These are phyloP conservation scores for Rhizomucor miehei DNA, from an alignment of 371 early-diverging fungal genomes.

Conservation along the genomic window DNA sequence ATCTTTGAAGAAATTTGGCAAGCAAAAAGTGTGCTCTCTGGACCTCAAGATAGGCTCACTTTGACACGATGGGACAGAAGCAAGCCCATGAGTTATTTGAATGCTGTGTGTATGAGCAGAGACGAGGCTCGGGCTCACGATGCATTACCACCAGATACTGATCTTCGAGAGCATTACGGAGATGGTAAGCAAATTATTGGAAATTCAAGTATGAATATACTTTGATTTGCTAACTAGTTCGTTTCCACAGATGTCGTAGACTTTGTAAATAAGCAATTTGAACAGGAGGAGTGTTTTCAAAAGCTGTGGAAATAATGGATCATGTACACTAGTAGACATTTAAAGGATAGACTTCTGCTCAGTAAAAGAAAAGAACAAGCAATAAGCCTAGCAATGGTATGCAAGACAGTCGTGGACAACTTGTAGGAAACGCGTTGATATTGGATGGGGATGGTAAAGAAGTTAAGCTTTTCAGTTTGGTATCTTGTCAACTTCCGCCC, in stretches of 20 bases:
- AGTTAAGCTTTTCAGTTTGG: slow-evolving; percentile 35
- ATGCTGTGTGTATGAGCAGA: slow-evolving; percentile 77
- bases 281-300: slow-evolving; percentile 13
- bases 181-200: slow-evolving; percentile 12
- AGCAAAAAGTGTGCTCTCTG: slow-evolving; percentile 71
- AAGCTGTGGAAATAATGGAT: slow-evolving; percentile 7
- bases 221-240: neutral
- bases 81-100: slow-evolving; percentile 63
- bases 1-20: slow-evolving; percentile 85
- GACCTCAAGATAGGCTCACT: slow-evolving; percentile 66
- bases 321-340: neutral
- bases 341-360: neutral
- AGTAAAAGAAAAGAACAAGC: slow-evolving; percentile 1
- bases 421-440: neutral
- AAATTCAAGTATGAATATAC: neutral
- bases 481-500: slow-evolving; percentile 63
- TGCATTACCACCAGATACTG: slow-evolving; percentile 18
- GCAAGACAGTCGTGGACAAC: slow-evolving; percentile 6
- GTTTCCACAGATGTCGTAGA: slow-evolving; percentile 12
- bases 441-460: neutral
- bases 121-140: slow-evolving; percentile 65
- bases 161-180: slow-evolving; percentile 28
- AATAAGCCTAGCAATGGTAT: too few species aligned
- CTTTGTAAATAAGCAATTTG: slow-evolving; percentile 13
- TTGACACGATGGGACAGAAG: slow-evolving; percentile 73